These are phyloP conservation scores for Aureobasidium sp. DNA, from an alignment of 2,329 filamentous ascomycete species.

Conservation along the genomic window DNA sequence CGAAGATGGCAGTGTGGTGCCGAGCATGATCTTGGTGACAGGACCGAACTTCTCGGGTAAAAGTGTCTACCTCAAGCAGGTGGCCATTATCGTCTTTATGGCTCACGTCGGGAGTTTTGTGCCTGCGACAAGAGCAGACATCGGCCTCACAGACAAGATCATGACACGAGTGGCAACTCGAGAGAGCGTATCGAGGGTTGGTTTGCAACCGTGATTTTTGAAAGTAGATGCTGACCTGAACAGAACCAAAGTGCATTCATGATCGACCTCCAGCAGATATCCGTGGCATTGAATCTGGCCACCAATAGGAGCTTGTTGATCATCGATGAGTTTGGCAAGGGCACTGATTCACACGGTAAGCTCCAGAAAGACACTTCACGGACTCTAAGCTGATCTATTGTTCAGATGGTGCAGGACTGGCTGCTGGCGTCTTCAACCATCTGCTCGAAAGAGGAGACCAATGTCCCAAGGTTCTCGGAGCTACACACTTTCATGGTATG, in stretches of 20 bases:
- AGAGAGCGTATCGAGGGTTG: slow-evolving; percentile 53
- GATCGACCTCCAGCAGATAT: slow-evolving; percentile 82
- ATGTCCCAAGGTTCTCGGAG: slow-evolving; percentile 50
- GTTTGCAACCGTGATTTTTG: not conserved
- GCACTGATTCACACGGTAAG: slow-evolving; percentile 50
- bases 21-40: slow-evolving; percentile 71
- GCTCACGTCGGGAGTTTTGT: slow-evolving; percentile 91
- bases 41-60: slow-evolving; percentile 97
- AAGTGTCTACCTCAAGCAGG: slow-evolving; percentile 89
- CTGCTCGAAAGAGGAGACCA: slow-evolving; percentile 40
- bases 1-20: slow-evolving; percentile 24
- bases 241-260: slow-evolving; percentile 57
- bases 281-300: slow-evolving; percentile 63
- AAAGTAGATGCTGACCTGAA: not conserved
- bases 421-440: slow-evolving; percentile 52
- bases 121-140: slow-evolving; percentile 63
- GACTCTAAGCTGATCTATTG: not conserved
- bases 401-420: slow-evolving; percentile 54
- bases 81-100: slow-evolving; percentile 82
- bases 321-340: slow-evolving; percentile 85
- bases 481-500: slow-evolving; percentile 53
- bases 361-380: not conserved
- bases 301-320: slow-evolving; percentile 71
- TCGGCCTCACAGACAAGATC: slow-evolving; percentile 89
- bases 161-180: slow-evolving; percentile 74